These are phyloP conservation scores for Ilex aquifolium DNA, from an alignment of 257 asterid genomes.

Conservation along the genomic window DNA sequence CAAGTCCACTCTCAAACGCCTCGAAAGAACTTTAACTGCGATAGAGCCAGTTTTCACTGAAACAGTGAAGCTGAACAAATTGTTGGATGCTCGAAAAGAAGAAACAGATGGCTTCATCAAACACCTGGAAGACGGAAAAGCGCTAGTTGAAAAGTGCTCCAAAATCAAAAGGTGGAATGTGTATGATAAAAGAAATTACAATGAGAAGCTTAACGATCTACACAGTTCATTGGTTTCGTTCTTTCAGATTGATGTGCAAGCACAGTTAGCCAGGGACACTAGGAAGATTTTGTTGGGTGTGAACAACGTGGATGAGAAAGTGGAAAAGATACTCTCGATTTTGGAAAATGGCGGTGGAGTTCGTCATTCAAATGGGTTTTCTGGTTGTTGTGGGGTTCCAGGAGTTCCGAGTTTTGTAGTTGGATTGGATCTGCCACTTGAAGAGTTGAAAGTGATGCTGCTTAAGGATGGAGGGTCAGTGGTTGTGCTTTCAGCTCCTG, in stretches of 20 bases:
- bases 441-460: slow-evolving; percentile 23
- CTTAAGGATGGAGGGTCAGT: slow-evolving; percentile 12
- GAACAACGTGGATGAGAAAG: slow-evolving; percentile 7
- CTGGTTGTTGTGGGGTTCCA: slow-evolving; percentile 18
- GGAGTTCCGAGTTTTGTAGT: slow-evolving; percentile 17
- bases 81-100: slow-evolving; percentile 1
- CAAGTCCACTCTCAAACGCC: slow-evolving; percentile 7
- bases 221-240: slow-evolving; percentile 11
- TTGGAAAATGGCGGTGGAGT: background rate
- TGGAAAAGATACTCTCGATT: slow-evolving; percentile 9
- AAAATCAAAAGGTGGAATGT: slow-evolving; percentile 14
- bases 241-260: slow-evolving; percentile 23
- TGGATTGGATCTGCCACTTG: slow-evolving; percentile 21
- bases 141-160: slow-evolving; percentile 15
- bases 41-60: slow-evolving; percentile 9
- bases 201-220: slow-evolving; percentile 6
- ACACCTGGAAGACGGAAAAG: background rate
- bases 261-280: slow-evolving; percentile 22
- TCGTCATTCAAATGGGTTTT: slow-evolving; percentile 4
- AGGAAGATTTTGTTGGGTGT: slow-evolving; percentile 14
- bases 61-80: slow-evolving; percentile 3
- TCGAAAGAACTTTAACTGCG: slow-evolving; percentile 7
- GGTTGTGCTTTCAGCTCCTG: slow-evolving; percentile 33
- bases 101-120: slow-evolving; percentile 4
- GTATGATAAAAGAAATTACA: slow-evolving; percentile 1